phyloP scores from a whole-genome alignment of 169 alveolate species.

The Perkinsus marinus region DNA sequence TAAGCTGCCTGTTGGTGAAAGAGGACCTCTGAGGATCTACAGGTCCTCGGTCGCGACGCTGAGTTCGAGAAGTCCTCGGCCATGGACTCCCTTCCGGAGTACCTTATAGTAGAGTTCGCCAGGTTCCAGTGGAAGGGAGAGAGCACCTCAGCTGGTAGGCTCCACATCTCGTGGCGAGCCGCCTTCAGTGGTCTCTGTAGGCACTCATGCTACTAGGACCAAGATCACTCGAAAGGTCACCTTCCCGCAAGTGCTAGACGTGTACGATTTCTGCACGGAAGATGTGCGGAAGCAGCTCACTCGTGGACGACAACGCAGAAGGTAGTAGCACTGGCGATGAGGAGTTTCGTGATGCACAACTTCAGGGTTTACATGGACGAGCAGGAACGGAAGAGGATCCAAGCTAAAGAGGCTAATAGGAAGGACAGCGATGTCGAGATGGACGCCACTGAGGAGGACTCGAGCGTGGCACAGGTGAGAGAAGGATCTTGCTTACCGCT shows the following conservation, averaged over 20 bases:
- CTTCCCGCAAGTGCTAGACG: not conserved
- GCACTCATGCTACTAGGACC: not conserved
- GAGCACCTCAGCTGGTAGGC: not conserved
- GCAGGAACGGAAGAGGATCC: not conserved
- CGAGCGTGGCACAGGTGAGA: not conserved
- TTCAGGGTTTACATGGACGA: not conserved
- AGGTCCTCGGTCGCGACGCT: not conserved
- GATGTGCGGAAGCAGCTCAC: not conserved
- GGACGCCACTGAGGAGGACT: not conserved
- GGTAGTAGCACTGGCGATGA: not conserved
- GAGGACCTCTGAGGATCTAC: not conserved
- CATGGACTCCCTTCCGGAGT: not conserved
- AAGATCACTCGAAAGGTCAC: not conserved
- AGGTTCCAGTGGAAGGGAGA: constrained; percentile 3
- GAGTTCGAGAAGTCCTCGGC: not conserved
- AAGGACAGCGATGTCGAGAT: not conserved
- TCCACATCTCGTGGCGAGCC: no score
- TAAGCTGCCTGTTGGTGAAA: no score
- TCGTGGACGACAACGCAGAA: not conserved
- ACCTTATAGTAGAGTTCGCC: constrained; percentile 1
- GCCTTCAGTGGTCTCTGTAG: not conserved
- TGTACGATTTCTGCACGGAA: not conserved
- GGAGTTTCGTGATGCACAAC: not conserved
- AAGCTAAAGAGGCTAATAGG: not conserved
- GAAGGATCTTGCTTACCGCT: not conserved